A percentile compares a stretch with the other conserved stretches of the same genome.
phyloP scores from a whole-genome alignment of 495 filamentous ascomycete genomes.

The Cenococcum geophilum region DNA sequence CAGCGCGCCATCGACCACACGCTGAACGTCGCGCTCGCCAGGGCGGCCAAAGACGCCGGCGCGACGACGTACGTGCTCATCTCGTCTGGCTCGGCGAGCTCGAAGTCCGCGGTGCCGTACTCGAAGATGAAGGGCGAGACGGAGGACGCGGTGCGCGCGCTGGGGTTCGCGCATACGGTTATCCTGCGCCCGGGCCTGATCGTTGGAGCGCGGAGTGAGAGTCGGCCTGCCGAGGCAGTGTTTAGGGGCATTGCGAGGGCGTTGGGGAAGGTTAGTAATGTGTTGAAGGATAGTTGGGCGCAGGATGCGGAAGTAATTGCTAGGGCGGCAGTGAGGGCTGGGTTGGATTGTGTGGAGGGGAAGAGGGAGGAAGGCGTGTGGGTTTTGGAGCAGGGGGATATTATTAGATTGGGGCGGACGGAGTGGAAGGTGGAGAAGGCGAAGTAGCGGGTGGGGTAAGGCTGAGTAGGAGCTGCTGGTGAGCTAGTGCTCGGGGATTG shows the following conservation, averaged over 20 bases:
- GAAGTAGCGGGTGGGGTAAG: neutral
- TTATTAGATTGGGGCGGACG: slow-evolving; percentile 35
- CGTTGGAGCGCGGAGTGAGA: slow-evolving; percentile 58
- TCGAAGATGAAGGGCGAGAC: slow-evolving; percentile 72
- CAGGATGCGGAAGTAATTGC: slow-evolving; percentile 73
- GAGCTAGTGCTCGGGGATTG: neutral
- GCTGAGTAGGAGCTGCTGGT: neutral
- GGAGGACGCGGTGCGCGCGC: slow-evolving; percentile 63
- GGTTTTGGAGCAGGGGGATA: slow-evolving; percentile 33
- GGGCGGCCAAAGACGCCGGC: slow-evolving; percentile 47
- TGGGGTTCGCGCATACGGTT: slow-evolving; percentile 68
- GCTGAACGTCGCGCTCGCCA: slow-evolving; percentile 44
- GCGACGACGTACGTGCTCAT: slow-evolving; percentile 48
- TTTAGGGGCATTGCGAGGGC: slow-evolving; percentile 46
- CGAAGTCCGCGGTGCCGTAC: slow-evolving; percentile 37
- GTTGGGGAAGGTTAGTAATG: slow-evolving; percentile 49
- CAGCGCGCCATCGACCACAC: slow-evolving; percentile 51
- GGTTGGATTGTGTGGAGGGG: slow-evolving; percentile 38
- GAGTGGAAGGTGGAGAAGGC: slow-evolving; percentile 29
- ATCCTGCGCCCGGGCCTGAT: slow-evolving; percentile 72
- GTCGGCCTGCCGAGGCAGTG: slow-evolving; percentile 46
- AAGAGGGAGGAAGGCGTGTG: slow-evolving; percentile 33
- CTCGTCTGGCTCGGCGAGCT: slow-evolving; percentile 32
- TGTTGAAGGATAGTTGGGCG: slow-evolving; percentile 58
- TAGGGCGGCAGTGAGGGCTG: slow-evolving; percentile 61